phyloP scores from a whole-genome alignment of 2,329 filamentous ascomycete genomes.

The Hymenoscyphus repandus region DNA sequence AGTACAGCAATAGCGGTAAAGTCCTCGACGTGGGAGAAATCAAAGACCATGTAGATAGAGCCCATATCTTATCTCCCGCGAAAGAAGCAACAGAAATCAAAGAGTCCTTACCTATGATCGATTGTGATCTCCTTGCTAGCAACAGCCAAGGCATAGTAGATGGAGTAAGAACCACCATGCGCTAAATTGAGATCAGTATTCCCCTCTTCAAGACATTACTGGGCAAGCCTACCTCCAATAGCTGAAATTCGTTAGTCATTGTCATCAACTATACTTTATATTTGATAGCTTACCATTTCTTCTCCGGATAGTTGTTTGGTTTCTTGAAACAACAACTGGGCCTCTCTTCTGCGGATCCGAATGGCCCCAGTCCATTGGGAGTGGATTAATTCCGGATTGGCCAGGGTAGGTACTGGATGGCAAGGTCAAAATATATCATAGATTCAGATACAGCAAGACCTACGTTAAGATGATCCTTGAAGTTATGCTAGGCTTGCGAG shows the following conservation, averaged over 20 bases:
- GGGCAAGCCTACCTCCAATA: conserved; percentile 47
- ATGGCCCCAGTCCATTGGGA: conserved; percentile 83
- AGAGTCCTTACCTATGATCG: conserved; percentile 58
- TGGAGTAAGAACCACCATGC: conserved; percentile 88
- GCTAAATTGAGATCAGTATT: conserved; percentile 47
- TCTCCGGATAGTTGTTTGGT: conserved; percentile 67
- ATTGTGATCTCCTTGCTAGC: conserved; percentile 83
- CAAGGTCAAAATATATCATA: conserved; percentile 9
- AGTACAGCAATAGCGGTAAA: background rate
- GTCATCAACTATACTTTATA: conserved; percentile 10
- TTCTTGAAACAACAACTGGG: conserved; percentile 80
- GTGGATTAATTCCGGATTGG: conserved; percentile 89
- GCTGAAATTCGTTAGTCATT: conserved; percentile 36
- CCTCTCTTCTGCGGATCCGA: conserved; percentile 70
- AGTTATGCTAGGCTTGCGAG: conserved; percentile 36
- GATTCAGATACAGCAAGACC: conserved; percentile 11
- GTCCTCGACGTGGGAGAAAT: background rate
- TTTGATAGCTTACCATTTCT: conserved; percentile 61
- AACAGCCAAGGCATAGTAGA: conserved; percentile 90
- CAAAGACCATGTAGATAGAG: background rate
- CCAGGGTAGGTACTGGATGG: conserved; percentile 74
- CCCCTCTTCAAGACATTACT: background rate
- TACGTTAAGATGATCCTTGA: conserved; percentile 61
- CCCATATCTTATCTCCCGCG: background rate
- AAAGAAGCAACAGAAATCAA: background rate